phyloP scores from a whole-genome alignment of 352 stramenopile genomes.

The Lagenidium giganteum region DNA sequence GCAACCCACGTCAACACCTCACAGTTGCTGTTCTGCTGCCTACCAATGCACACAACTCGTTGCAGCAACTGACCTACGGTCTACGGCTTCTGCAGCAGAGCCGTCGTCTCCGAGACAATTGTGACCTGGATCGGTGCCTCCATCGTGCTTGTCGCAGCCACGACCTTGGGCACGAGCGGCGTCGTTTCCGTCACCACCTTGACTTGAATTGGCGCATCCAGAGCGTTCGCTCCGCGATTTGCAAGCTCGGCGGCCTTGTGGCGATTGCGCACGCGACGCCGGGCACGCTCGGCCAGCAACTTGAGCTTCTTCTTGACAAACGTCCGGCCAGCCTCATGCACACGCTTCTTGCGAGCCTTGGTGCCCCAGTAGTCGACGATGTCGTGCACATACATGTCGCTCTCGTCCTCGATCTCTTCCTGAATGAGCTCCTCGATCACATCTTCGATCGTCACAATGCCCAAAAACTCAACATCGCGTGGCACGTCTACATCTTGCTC shows the following conservation, averaged over 20 bases:
- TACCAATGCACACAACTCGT: too few relatives aligned
- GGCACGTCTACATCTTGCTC: constrained; percentile 31
- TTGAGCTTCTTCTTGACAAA: constrained; percentile 33
- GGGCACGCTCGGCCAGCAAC: constrained; percentile 41
- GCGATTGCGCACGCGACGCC: constrained; percentile 33
- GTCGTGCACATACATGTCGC: constrained; percentile 57
- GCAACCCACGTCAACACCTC: too few relatives aligned
- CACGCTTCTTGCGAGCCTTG: constrained; percentile 26
- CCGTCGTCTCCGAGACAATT: too few relatives aligned
- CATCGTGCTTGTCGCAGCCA: not conserved
- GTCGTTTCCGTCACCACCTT: constrained; percentile 48
- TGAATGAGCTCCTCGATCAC: constrained; percentile 88
- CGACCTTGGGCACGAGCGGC: constrained; percentile 23
- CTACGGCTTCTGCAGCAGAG: too few relatives aligned
- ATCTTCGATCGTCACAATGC: constrained; percentile 90
- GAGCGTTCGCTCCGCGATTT: constrained; percentile 8
- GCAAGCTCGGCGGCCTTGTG: constrained; percentile 11
- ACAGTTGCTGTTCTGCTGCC: too few relatives aligned
- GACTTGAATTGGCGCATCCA: constrained; percentile 32
- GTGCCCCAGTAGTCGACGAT: constrained; percentile 54
- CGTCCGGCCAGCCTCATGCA: constrained; percentile 18
- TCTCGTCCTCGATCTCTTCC: constrained; percentile 90
- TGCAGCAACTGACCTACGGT: too few relatives aligned
- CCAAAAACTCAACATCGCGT: constrained; percentile 54
- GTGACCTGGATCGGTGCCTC: not conserved